Conservation (phyloP, 1,139 yeast species). For the Martiniozyma asiatica region DNA sequence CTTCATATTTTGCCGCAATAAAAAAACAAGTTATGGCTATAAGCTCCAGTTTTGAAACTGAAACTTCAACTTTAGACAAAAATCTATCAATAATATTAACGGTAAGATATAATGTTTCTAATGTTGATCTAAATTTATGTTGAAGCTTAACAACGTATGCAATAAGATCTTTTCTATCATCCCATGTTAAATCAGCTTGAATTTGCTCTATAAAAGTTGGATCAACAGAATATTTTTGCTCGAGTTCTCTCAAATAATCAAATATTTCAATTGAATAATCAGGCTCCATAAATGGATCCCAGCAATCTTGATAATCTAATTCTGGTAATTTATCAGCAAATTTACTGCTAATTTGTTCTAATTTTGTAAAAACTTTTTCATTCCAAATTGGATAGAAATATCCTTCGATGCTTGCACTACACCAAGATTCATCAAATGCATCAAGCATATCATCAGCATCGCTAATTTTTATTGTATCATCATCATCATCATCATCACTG, state of each 20-base stretch:
- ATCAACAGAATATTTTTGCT: slow-evolving; percentile 59
- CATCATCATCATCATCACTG: neutral
- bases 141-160: slow-evolving; percentile 98
- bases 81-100: slow-evolving; percentile 87
- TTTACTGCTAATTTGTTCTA: slow-evolving; percentile 35
- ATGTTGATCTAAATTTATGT: slow-evolving; percentile 69
- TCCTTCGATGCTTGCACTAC: too few species aligned
- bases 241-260: slow-evolving; percentile 67
- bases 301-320: slow-evolving; percentile 71
- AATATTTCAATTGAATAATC: slow-evolving; percentile 88
- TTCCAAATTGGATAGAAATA: slow-evolving; percentile 31
- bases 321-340: slow-evolving; percentile 43
- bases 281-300: slow-evolving; percentile 86
- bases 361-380: slow-evolving; percentile 30
- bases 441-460: neutral
- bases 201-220: slow-evolving; percentile 61
- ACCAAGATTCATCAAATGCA: slow-evolving; percentile 1
- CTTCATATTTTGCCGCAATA: slow-evolving; percentile 95
- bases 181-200: slow-evolving; percentile 86
- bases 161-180: slow-evolving; percentile 70
- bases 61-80: slow-evolving; percentile 57
- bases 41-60: slow-evolving; percentile 72
- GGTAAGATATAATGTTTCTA: slow-evolving; percentile 79
- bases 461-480: neutral
- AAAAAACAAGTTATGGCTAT: slow-evolving; percentile 93